Evolutionary conservation across 2,329 filamentous ascomycete species (phyloP).

Genomic region (Calonectria henricotiae): DNA sequence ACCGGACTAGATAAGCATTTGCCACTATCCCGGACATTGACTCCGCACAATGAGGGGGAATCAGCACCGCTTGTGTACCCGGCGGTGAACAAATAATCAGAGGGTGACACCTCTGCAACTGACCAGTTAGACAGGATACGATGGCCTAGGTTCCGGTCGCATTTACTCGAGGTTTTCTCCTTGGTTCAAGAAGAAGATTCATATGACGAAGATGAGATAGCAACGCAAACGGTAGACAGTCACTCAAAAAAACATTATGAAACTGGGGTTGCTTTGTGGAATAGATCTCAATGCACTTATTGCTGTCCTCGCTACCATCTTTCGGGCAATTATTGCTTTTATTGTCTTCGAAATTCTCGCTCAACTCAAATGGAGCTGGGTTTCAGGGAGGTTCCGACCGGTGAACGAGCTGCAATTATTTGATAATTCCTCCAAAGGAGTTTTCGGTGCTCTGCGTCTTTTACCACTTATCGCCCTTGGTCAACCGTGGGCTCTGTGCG

Average conservation of each 20-base stretch:
- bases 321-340: constrained; percentile 20
- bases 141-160: background rate
- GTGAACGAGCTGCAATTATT: constrained; percentile 21
- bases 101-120: background rate
- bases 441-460: constrained; percentile 19
- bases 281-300: constrained; percentile 20
- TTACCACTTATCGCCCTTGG: constrained; percentile 10
- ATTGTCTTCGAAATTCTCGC: constrained; percentile 26
- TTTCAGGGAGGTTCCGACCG: constrained; percentile 4
- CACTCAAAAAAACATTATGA: background rate
- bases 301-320: constrained; percentile 22
- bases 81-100: background rate
- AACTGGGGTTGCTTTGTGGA: background rate
- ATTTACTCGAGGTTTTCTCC: background rate
- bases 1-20: constrained; percentile 3
- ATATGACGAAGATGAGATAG: background rate
- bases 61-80: background rate
- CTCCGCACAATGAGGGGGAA: background rate
- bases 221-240: background rate
- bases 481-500: background rate
- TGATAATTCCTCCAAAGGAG: constrained; percentile 22
- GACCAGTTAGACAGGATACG: background rate
- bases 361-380: constrained; percentile 33
- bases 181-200: background rate
- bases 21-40: background rate